Base-by-base conservation (phyloP, 1,284 basidiomycete species). In the Termitomyces sp. region DNA sequence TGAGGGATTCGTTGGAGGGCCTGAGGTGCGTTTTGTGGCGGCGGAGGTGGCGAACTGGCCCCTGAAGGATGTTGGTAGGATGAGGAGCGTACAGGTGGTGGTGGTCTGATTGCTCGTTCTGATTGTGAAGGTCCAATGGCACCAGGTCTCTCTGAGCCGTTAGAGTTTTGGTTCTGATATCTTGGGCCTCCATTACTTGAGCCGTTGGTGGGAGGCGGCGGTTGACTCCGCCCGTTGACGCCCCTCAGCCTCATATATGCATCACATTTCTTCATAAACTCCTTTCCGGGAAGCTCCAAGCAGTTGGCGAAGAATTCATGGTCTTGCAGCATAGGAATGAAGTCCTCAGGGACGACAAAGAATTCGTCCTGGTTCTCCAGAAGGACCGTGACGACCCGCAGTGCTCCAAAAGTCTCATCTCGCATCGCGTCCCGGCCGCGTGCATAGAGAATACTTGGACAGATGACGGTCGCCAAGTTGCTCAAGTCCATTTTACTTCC, bases 401-500 rank as follows among this genome's bases (percentile, higher is more conserved):
- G 95, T 24, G 90, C 91, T 53, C 91, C 84, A 66, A 98, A 96
- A 61, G 92, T 95, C 70, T 98, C 96, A 70, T 98, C 94, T 58
- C 90, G 86, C 44, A 91, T 85, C 2, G 92, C 88, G 67, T 98
- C 92, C 58, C 86, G 82, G 36, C 89, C 88, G 59, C 92, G 86
- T 33, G 94, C 88, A 62, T 88, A 86, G 52, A 99, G 82, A 62
- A 99, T 97, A 65, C 93, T 98, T 6, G 97, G 97, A 64, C 91
- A 91, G 62, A 99, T 94, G 68, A 99, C 97, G 12, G 94, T 98
- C n/a, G 96, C 94, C 60, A 99, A 79, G 68, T 99, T 99, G 34
- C 83, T 82, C 49, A 98, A 76, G 71, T 99, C 96, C 96, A 99
- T 99, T 75, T 96, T 96, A 75, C 92, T 95, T 38, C 96, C 96